Evolutionary conservation across 163 green algal genomes (phyloP).

Genomic region (Scenedesmus sp.): DNA sequence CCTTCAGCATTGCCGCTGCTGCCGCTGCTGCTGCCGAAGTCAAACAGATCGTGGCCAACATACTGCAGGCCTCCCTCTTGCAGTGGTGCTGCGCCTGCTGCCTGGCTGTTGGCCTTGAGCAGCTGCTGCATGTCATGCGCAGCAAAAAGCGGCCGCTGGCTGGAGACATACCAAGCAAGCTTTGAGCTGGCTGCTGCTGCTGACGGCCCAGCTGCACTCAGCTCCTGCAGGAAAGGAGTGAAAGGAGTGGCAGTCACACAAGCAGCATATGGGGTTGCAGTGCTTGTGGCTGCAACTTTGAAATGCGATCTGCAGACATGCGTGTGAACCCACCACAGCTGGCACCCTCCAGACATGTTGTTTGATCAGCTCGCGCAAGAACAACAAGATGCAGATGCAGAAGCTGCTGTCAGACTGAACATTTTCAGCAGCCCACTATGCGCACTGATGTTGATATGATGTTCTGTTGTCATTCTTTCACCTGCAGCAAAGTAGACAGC

Average conservation of each 20-base stretch:
- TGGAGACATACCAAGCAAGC: neutral
- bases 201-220: neutral
- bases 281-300: no score
- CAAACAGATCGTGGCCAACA: neutral
- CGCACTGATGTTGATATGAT: no score
- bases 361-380: no score
- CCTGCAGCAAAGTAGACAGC: neutral
- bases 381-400: no score
- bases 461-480: neutral
- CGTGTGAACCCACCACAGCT: no score
- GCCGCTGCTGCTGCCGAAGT: neutral
- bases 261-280: neutral
- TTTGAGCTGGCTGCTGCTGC: neutral
- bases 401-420: no score
- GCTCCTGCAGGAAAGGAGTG: neutral
- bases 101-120: slow-evolving; percentile 13
- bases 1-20: neutral
- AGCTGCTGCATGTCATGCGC: slow-evolving; percentile 17
- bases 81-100: neutral
- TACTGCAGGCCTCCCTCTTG: neutral
- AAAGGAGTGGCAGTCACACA: no score
- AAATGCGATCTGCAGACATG: no score
- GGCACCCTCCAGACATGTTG: no score
- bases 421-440: no score
- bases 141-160: neutral